Conservation (phyloP, 1,139 yeast species). For the Candida neerlandica region DNA sequence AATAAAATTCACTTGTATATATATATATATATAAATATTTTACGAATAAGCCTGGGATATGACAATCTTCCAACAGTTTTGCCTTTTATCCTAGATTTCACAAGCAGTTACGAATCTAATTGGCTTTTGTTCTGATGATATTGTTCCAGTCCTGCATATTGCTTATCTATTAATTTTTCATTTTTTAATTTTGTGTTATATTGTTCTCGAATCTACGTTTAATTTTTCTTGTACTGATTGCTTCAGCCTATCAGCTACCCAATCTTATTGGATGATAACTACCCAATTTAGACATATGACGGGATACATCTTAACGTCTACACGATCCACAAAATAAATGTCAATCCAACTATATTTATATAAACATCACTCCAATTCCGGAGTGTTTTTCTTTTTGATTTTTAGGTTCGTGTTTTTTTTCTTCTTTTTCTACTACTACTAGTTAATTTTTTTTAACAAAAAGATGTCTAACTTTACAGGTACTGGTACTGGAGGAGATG, state of each 20-base stretch:
- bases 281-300: neutral
- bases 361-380: neutral
- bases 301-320: neutral
- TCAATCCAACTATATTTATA: neutral
- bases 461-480: conserved; percentile 39
- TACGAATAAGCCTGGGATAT: too few species aligned
- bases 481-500: conserved; percentile 77
- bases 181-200: neutral
- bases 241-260: neutral
- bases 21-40: too few species aligned
- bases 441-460: neutral
- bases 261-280: neutral
- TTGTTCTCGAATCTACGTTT: neutral
- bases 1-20: too few species aligned
- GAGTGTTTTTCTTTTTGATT: too few species aligned
- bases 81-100: too few species aligned
- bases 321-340: neutral
- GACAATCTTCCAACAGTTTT: too few species aligned
- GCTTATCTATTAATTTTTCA: conserved; percentile 15
- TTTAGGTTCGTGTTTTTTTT: neutral
- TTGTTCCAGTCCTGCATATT: conserved; percentile 14
- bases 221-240: conserved; percentile 6
- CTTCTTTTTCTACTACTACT: neutral
- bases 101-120: neutral
- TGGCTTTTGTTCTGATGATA: neutral